Evolutionary conservation across 257 asterid species (phyloP), one percentile per base, ranked within the genome.

Genomic region (Nicotiana knightiana): DNA sequence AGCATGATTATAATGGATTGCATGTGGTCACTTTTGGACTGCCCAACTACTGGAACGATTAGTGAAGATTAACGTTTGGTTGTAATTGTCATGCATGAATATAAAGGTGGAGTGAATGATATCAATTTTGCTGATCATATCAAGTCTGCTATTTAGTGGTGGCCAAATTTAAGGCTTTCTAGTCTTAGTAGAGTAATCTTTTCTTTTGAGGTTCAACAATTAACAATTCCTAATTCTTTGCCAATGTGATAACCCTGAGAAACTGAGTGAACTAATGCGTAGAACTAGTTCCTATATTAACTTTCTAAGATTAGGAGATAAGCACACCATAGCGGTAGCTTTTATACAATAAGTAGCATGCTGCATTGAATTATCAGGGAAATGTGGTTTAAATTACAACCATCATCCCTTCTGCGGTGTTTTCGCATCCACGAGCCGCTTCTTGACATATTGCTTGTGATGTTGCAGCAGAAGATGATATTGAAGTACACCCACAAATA

Each of bases 401-500:
- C 37, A 58, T 15, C 73, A 24, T n/a, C 32, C 9, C 17, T 43
- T 63, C 4, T 79, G 33, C 33, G 43, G 43, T 26, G 21, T 15
- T 48, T 28, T 64, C 43, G 46, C 35, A 35, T 48, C 13, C 53
- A 26, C 21, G 9, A 62, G 2, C 37, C 39, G 3, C 59, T 62
- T 57, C 18, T 39, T 30, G 16, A 11, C 30, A 1, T 73, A 11
- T 24, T 54, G 55, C 63, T 85, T 79, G 53, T 86, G 48, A 39
- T 66, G 51, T 86, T 84, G 88, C 92, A 95, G 99, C 92, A 97
- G 85, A 93, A 95, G 89, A 85, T 95, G 93, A 92, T 95, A 82
- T 82, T 95, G 88, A 93, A 90, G 84, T 91, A 89, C 80, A 85
- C 97, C 48, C 97, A 95, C 93, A 92, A 95, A 87, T 95, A 95